Evolutionary conservation across 2,329 filamentous ascomycete species (phyloP), one percentile per base, ranked within the genome.

Genomic region (Davidsoniella neocaledoniae): DNA sequence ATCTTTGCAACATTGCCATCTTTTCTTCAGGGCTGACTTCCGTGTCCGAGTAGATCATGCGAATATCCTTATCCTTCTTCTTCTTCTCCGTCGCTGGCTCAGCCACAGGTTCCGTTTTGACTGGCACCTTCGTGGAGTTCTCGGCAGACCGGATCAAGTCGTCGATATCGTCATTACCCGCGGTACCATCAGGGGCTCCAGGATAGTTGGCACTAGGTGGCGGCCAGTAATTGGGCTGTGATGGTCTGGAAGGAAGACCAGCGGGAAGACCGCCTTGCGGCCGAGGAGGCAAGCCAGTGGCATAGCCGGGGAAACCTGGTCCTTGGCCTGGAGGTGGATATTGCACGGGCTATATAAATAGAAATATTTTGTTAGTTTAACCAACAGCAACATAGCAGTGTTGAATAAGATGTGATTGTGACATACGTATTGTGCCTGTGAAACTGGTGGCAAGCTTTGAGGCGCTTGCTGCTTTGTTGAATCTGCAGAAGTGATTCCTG

Each of bases 21-120:
- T 81, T 86, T 72, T 94, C 88, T 68, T 95, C 88, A 1, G 86
- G 84, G 59, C 84, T 91, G 59, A 79, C 68, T 52, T 83, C 80
- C 47, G 82, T 78, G 61, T 93, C 85, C 54, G 79, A 79, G 67
- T 91, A 94, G 26, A 94, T 71, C 74, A 94, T 80, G 62, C 76
- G 74, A 51, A 71, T 70, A 60, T 79, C 81, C 61, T 79, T 76
- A 54, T 71, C 74, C 63, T 80, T 82, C 54, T 77, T 72, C 63
- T 82, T 82, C 71, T 83, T 79, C 46, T 65, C 68, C 1, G 62
- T 62, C 3, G 64, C 61, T 33, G 67, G 41, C 43, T 41, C 37
- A n/a, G 17, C 25, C 10, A 29, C 14, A 14, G 29, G 19, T 14
- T 37, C 29, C 29, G 29, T 7, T 36, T 46, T 38, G 2, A 21